Evolutionary conservation across 139 green algal genomes (phyloP).

Genomic region (Chlorella sp.): DNA sequence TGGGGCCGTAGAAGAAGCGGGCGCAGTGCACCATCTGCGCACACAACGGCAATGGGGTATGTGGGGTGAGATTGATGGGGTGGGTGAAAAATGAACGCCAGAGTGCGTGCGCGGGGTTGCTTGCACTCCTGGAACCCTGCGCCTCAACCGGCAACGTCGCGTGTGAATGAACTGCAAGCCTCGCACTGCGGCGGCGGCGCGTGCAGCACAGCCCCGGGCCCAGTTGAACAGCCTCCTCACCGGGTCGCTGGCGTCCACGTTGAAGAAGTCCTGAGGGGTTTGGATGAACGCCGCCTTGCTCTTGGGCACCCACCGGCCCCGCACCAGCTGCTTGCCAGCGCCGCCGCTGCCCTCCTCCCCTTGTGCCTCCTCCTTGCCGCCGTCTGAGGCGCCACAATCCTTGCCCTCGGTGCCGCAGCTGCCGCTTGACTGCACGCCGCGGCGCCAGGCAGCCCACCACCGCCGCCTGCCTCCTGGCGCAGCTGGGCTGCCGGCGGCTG

Average conservation of each 20-base stretch:
- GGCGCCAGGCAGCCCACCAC: neutral
- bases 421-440: neutral
- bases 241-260: slow-evolving; percentile 33
- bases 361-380: no score
- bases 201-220: neutral
- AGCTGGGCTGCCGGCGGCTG: no score
- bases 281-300: slow-evolving; percentile 35
- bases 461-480: no score
- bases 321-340: neutral
- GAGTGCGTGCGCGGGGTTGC: no score
- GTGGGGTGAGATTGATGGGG: no score
- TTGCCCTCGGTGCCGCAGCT: neutral
- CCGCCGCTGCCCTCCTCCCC: neutral
- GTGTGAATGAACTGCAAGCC: no score
- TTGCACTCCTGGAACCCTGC: no score
- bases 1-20: slow-evolving; percentile 37
- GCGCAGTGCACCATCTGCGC: slow-evolving; percentile 28
- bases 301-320: slow-evolving; percentile 22
- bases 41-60: no score
- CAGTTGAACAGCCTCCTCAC: neutral
- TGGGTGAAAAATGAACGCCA: no score
- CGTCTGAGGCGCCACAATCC: neutral
- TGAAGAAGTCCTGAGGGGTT: slow-evolving; percentile 39
- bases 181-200: no score
- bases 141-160: no score